These are phyloP conservation scores for Meredithiella fracta DNA, from an alignment of 2,329 filamentous ascomycete species.

Conservation along the genomic window DNA sequence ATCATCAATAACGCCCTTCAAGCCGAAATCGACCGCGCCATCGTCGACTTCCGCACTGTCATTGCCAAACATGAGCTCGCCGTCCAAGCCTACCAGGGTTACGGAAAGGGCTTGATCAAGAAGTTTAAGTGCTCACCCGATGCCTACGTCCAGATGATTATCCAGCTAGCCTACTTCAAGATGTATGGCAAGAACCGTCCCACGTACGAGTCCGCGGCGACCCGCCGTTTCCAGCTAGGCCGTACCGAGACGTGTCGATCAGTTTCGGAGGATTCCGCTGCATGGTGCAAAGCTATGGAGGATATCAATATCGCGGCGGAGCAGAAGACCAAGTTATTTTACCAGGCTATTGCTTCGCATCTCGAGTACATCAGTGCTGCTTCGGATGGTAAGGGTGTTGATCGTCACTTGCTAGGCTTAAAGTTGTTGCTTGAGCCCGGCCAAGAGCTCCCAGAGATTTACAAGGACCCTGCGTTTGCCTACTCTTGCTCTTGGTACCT, in stretches of 20 bases:
- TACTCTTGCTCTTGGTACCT: conserved; percentile 86
- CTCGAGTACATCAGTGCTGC: conserved; percentile 83
- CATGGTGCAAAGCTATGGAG: conserved; percentile 79
- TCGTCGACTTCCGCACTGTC: conserved; percentile 60
- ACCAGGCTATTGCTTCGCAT: conserved; percentile 64
- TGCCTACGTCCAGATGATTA: conserved; percentile 95
- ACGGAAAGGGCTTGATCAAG: conserved; percentile 97
- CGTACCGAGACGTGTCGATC: conserved; percentile 90
- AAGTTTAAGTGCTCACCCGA: conserved; percentile 98
- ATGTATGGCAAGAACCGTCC: conserved; percentile 98
- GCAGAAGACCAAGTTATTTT: conserved; percentile 58
- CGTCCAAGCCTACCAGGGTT: conserved; percentile 91
- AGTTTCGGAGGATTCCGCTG: conserved; percentile 78
- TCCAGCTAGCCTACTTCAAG: conserved; percentile 95
- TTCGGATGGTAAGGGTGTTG: conserved; percentile 81
- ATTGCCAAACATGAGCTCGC: conserved; percentile 80
- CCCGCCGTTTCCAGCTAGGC: conserved; percentile 86
- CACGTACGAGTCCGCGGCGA: conserved; percentile 93
- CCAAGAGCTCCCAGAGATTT: conserved; percentile 68
- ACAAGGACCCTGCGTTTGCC: conserved; percentile 66
- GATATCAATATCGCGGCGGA: conserved; percentile 47
- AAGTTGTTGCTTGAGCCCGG: conserved; percentile 75
- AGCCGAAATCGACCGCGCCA: conserved; percentile 62
- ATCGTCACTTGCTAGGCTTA: conserved; percentile 90
- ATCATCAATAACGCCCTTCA: conserved; percentile 57